Conservation (phyloP, 2,329 filamentous ascomycete species). For the Simplicillium aogashimaense region DNA sequence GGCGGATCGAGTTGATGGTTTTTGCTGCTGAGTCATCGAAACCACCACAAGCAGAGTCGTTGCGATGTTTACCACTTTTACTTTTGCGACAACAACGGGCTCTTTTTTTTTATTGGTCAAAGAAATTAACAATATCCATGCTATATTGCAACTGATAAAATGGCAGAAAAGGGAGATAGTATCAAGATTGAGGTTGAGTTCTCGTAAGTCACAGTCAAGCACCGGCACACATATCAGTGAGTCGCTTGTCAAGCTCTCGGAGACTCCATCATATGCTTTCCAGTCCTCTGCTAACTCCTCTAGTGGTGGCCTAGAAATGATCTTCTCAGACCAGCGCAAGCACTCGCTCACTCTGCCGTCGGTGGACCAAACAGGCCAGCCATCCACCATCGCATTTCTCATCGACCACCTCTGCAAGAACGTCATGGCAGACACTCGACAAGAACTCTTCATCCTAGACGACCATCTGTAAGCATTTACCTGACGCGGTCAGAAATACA, state of each 20-base stretch:
- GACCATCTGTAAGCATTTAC: conserved; percentile 74
- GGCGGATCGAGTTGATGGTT: conserved; percentile 3
- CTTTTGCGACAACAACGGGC: neutral
- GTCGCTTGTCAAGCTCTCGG: too few relatives aligned
- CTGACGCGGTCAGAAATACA: neutral
- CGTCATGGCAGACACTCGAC: conserved; percentile 74
- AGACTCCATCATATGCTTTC: too few relatives aligned
- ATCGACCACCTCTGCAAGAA: conserved; percentile 71
- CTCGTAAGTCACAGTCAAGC: conserved; percentile 26
- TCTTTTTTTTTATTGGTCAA: too few relatives aligned
- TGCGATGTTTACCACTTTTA: too few relatives aligned
- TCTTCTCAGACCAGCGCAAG: conserved; percentile 75
- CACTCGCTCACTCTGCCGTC: conserved; percentile 62
- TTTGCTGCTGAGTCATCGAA: too few relatives aligned
- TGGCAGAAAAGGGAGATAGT: conserved; percentile 10
- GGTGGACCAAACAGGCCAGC: conserved; percentile 45
- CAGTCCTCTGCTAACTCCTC: too few relatives aligned
- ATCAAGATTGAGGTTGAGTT: conserved; percentile 66
- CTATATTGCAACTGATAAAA: conserved; percentile 4
- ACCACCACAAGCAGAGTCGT: too few relatives aligned
- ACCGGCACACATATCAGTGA: too few relatives aligned
- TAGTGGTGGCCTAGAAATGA: conserved; percentile 86
- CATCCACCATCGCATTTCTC: conserved; percentile 63
- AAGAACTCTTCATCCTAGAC: conserved; percentile 84
- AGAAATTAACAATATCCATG: neutral